Evolutionary conservation across 108 stramenopile species (phyloP).

Genomic region (Parietichytrium sp.): DNA sequence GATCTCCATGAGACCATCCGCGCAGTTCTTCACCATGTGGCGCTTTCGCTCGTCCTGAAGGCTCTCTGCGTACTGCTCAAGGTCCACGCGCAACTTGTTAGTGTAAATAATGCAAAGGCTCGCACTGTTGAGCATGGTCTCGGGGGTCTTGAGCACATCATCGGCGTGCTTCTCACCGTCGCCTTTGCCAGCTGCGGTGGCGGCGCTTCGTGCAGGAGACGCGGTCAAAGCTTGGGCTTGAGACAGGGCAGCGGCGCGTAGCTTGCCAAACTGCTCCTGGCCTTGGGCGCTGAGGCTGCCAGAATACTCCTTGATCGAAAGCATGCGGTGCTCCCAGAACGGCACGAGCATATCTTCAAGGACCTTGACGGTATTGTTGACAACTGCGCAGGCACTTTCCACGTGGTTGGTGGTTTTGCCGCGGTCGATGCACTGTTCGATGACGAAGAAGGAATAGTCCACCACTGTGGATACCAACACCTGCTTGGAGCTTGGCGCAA

Average conservation of each 20-base stretch:
- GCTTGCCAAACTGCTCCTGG: conserved; percentile 2
- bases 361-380: conserved; percentile 7
- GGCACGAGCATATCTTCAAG: neutral
- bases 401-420: neutral
- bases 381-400: conserved; percentile 8
- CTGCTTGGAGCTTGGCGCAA: neutral
- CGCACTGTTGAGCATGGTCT: conserved; percentile 8
- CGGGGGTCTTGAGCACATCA: neutral
- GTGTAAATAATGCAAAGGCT: conserved; percentile 18
- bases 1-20: neutral
- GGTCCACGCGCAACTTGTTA: neutral
- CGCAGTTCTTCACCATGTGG: conserved; percentile 7
- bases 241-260: conserved; percentile 9
- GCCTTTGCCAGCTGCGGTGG: neutral
- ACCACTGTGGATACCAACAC: conserved; percentile 7
- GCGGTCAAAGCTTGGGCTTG: neutral
- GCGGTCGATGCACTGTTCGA: conserved; percentile 27
- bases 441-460: neutral
- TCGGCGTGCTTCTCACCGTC: neutral
- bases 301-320: neutral
- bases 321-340: neutral
- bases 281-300: neutral
- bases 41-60: conserved; percentile 9
- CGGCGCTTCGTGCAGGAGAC: neutral
- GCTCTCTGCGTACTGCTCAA: neutral